Conservation (phyloP, 139 green algal species). For the Picochlorum sp. region DNA sequence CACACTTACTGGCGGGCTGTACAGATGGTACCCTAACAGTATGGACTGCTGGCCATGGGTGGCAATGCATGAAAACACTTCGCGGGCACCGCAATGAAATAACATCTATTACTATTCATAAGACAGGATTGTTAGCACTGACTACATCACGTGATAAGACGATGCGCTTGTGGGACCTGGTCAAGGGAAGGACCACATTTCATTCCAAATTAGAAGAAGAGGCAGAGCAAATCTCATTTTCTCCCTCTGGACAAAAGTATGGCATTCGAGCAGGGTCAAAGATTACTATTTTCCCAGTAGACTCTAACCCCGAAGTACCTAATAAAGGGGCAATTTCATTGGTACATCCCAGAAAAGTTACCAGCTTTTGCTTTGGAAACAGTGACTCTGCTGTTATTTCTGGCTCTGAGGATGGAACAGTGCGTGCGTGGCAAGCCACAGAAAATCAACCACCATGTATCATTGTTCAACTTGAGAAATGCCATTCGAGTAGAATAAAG, state of each 20-base stretch:
- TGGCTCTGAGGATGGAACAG: constrained; percentile 33
- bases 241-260: constrained; percentile 35
- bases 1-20: constrained; percentile 71
- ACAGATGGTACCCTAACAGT: constrained; percentile 67
- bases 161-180: constrained; percentile 80
- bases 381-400: constrained; percentile 11
- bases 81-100: constrained; percentile 49
- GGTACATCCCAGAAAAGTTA: constrained; percentile 27
- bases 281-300: constrained; percentile 35
- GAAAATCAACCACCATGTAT: background rate
- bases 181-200: constrained; percentile 54
- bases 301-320: background rate
- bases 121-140: constrained; percentile 63
- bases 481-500: constrained; percentile 20
- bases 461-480: constrained; percentile 21
- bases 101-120: constrained; percentile 59
- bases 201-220: constrained; percentile 44
- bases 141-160: constrained; percentile 44
- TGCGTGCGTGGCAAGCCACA: constrained; percentile 45
- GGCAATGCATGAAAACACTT: constrained; percentile 69
- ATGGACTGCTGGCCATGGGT: constrained; percentile 56
- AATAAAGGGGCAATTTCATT: background rate
- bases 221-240: constrained; percentile 42
- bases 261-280: constrained; percentile 31
- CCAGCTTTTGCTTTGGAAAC: constrained; percentile 19